Evolutionary conservation across 768 basidiomycete species (phyloP), one percentile per base, ranked within the genome.

Genomic region (Kwoniella botswanensis): DNA sequence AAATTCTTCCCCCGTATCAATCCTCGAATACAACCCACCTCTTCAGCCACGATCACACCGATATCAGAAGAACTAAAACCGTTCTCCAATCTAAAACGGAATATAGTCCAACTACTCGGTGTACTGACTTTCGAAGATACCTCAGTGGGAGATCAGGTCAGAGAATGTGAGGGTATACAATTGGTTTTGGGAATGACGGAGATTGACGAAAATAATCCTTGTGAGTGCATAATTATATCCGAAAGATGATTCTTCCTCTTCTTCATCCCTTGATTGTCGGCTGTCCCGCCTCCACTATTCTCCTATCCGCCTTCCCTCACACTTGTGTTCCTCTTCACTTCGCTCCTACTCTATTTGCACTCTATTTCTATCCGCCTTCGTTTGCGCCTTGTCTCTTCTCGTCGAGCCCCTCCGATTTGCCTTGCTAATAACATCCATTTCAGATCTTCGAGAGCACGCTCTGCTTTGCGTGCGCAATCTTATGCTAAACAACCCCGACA

Each of bases 401-500:
- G 21, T 22, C 12, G 12, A 56, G 24, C 12, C 6, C 6, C 21
- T 24, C 2, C 0, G 24, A 1, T 1, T 68, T 62, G 5, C 35
- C 21, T 5, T n/a, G 18, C 65, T 15, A 11, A 56, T 21, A 21
- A 46, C 15, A 7, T 41, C 21, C 35, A 13, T 44, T 6, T 57
- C n/a, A 94, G 95, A 93, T 84, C 85, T 98, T 58, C 90, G 93
- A 21, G 95, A 98, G 84, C 93, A 97, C 79, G 93, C 94, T 2
- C 88, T 98, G 53, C 90, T 97, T 73, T 88, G 93, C 21, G 86
- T 97, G 21, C 88, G 89, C 55, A 93, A 92, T 82, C 82, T 96
- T 12, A 86, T 98, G 67, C 86, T 90, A 73, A 86, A 87, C 46
- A 97, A 97, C 81, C 72, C 83, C 35, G 91, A 90, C 70, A 97